These are phyloP conservation scores for Stephanocyclus meneghinianus DNA, from an alignment of 352 stramenopile species.

Conservation along the genomic window DNA sequence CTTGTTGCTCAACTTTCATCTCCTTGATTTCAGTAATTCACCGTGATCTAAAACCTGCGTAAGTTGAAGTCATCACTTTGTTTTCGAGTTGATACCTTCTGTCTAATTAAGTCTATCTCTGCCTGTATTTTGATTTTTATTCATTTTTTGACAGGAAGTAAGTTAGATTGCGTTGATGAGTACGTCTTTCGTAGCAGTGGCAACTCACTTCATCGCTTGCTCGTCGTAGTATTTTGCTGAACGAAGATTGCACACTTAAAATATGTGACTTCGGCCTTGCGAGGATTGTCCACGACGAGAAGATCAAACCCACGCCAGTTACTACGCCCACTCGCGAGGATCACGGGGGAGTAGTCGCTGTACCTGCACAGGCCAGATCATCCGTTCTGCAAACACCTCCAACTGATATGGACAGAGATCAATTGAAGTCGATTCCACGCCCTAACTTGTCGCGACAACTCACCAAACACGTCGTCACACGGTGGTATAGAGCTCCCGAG, in stretches of 20 bases:
- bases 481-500: conserved; percentile 96
- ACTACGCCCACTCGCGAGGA: conserved; percentile 20
- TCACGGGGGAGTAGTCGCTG: conserved; percentile 10
- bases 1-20: not conserved
- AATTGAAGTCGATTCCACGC: conserved; percentile 16
- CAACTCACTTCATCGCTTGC: not conserved
- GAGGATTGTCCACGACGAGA: conserved; percentile 82
- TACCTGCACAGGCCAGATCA: conserved; percentile 5
- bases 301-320: conserved; percentile 37
- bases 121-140: too few relatives aligned
- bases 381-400: conserved; percentile 13
- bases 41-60: conserved; percentile 92
- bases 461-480: conserved; percentile 97
- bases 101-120: too few relatives aligned
- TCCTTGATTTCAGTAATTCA: conserved; percentile 86
- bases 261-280: conserved; percentile 95
- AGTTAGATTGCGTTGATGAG: conserved; percentile 9
- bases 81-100: not conserved
- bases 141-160: conserved; percentile 14
- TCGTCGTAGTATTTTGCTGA: conserved; percentile 90
- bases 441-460: conserved; percentile 86
- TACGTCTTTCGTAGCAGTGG: not conserved
- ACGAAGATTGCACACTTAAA: conserved; percentile 91
- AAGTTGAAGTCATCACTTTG: conserved; percentile 1
- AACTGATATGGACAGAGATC: conserved; percentile 24